phyloP scores from a whole-genome alignment of 176 grass and related monocot species.

The Tuctoria greenei region DNA sequence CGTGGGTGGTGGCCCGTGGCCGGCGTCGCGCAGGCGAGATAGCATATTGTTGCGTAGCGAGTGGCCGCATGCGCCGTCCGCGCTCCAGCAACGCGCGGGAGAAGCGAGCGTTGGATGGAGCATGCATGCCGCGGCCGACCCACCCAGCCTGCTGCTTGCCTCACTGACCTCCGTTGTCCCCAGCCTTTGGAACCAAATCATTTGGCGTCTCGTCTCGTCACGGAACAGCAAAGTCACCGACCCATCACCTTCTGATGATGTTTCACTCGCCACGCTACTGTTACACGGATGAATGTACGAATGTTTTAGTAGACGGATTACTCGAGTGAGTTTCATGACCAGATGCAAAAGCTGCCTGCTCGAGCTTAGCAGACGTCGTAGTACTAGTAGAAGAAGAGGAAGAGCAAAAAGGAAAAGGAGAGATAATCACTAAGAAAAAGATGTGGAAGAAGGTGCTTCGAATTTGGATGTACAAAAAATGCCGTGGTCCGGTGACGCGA shows the following conservation, averaged over 20 bases:
- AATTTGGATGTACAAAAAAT: conserved; percentile 36
- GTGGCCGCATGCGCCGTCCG: not conserved
- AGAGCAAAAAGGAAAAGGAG: not conserved
- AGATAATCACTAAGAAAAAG: not conserved
- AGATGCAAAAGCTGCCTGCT: not conserved
- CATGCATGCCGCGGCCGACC: too few species aligned
- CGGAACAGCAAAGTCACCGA: not conserved
- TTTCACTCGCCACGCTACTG: conserved; percentile 18
- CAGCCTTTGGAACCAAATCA: conserved; percentile 49
- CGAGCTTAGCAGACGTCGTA: not conserved
- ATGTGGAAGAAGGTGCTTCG: not conserved
- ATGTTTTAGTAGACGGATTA: too few species aligned
- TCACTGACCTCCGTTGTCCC: not conserved
- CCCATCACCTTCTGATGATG: conserved; percentile 25
- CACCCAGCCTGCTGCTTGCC: too few species aligned
- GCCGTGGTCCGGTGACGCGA: not conserved
- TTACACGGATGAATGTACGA: not conserved
- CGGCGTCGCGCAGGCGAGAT: too few species aligned
- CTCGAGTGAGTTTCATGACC: too few species aligned
- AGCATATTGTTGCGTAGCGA: conserved; percentile 30
- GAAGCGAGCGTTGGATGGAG: too few species aligned
- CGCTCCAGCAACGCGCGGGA: too few species aligned
- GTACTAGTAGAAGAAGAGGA: not conserved
- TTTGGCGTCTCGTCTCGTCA: conserved; percentile 31
- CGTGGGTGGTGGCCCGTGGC: not conserved